phyloP scores from a whole-genome alignment of 1,284 basidiomycete genomes.

The Austropuccinia psidii region DNA sequence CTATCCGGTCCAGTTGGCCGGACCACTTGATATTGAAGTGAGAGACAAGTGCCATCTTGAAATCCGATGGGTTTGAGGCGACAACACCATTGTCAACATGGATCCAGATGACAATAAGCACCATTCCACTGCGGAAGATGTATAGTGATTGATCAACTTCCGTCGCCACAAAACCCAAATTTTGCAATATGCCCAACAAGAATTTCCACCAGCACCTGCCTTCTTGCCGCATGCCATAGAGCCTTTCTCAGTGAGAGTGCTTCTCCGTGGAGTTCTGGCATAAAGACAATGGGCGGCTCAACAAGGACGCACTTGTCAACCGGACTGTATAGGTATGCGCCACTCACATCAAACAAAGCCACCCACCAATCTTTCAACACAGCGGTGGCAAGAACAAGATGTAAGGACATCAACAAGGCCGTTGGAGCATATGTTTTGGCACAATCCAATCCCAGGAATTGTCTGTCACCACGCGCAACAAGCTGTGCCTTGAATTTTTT shows the following conservation, averaged over 20 bases:
- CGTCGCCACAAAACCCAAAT: background rate
- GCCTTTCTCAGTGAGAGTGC: background rate
- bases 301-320: background rate
- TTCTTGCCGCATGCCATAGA: background rate
- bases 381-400: background rate
- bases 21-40: too few species aligned
- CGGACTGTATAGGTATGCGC: background rate
- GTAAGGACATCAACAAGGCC: background rate
- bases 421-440: slow-evolving; percentile 8
- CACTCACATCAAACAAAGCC: background rate
- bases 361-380: background rate
- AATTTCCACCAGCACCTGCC: background rate
- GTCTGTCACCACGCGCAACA: background rate
- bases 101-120: too few species aligned
- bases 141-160: background rate
- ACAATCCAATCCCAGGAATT: background rate
- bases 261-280: background rate
- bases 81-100: too few species aligned
- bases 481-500: background rate
- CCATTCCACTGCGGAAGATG: background rate
- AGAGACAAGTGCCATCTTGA: too few species aligned
- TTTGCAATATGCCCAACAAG: background rate
- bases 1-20: too few species aligned
- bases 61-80: too few species aligned
- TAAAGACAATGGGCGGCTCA: background rate